Base-by-base conservation (phyloP, 768 basidiomycete genomes). In the Amylocystis lapponica region DNA sequence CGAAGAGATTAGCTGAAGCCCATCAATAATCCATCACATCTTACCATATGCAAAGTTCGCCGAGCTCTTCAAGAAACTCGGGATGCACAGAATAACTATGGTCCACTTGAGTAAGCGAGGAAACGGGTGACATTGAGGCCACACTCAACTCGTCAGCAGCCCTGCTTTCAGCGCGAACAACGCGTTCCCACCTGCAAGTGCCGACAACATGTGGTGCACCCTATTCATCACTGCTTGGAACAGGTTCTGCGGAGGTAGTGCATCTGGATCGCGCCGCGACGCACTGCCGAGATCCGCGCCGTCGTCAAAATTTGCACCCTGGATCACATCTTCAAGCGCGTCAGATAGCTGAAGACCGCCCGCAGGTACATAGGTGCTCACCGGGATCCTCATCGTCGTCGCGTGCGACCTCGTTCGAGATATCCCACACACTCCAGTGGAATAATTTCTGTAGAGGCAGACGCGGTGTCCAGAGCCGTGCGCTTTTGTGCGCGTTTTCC, bases 81-180 rank as follows among this genome's bases (percentile, higher is more conserved):
- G 84, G 19, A 86, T 49, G 47, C 72, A 67, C 33, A 87, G 65
- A 11, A 79, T 48, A 2, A 83, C 81, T 81, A 38, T 13, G 23
- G 23, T 17, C 4, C 20, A 16, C 30, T 49, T 16, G 17, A 35
- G 37, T 37, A 17, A 2, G 22, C 17, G 12, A 13, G 33, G 4
- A 39, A 12, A 25, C 30, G 19, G 21, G 25, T 31, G 9, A n/a
- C 26, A 9, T 2, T 26, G 38, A 39, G 17, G 22, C 21, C 13
- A 20, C 19, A 49, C 66, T 47, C 45, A 17, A 81, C 78, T 67
- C 14, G 83, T 78, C 45, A 90, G 56, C 23, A 79, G 47, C 0
- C 78, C 83, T 3, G 81, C 85, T 60, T 89, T 90, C 44, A 88
- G 39, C 0, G 83, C 84, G 45, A 78, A 89, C 22, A 86, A 57